Conservation (phyloP, 169 alveolate species). For the Cystoisospora suis region DNA sequence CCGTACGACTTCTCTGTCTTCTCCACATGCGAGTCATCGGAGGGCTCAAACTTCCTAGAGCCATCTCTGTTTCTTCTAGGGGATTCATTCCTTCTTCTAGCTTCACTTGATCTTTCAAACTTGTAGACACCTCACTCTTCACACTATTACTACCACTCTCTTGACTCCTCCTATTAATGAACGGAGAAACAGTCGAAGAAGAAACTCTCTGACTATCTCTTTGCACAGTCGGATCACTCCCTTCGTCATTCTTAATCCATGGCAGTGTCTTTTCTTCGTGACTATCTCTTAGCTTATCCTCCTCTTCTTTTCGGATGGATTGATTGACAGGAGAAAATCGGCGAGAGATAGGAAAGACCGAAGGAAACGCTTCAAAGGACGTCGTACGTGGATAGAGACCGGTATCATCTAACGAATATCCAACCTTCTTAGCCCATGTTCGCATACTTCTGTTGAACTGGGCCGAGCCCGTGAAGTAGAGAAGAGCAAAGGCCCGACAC, state of each 20-base stretch:
- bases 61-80: not conserved
- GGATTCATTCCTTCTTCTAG: not conserved
- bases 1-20: not conserved
- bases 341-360: too few species aligned
- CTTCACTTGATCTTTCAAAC: not conserved
- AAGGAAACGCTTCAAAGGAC: too few species aligned
- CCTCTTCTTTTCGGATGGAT: too few species aligned
- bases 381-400: slow-evolving; percentile 73
- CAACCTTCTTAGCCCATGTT: slow-evolving; percentile 77
- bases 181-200: not conserved
- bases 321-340: too few species aligned
- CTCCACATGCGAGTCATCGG: not conserved
- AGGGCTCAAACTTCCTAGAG: too few species aligned
- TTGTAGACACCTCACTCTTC: not conserved
- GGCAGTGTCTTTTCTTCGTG: too few species aligned
- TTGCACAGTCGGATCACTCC: too few species aligned
- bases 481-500: slow-evolving; percentile 79
- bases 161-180: not conserved
- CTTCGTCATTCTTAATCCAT: too few species aligned
- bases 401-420: slow-evolving; percentile 80
- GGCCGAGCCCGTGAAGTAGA: slow-evolving; percentile 88
- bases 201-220: too few species aligned
- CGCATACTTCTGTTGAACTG: slow-evolving; percentile 83
- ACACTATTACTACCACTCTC: not conserved
- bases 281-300: too few species aligned